These are phyloP conservation scores for Xylaria sp. DNA, from an alignment of 2,329 filamentous ascomycete species.

Conservation along the genomic window DNA sequence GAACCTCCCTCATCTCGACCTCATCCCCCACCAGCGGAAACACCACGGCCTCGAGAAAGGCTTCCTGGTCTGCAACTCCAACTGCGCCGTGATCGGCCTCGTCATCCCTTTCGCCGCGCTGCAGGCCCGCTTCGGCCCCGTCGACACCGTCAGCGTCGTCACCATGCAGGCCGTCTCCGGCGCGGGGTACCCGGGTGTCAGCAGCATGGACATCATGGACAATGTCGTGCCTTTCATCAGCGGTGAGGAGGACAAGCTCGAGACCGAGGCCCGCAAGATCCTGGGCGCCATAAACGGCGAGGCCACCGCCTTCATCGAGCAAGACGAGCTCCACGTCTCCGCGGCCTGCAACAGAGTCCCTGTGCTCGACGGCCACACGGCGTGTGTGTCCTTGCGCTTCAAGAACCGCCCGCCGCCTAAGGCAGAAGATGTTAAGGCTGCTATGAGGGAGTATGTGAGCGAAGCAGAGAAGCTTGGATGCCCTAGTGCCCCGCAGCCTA, in stretches of 20 bases:
- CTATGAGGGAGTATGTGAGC: slow-evolving; percentile 81
- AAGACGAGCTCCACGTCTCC: slow-evolving; percentile 78
- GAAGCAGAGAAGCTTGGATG: slow-evolving; percentile 87
- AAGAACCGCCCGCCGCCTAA: slow-evolving; percentile 77
- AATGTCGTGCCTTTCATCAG: slow-evolving; percentile 95
- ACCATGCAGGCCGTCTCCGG: slow-evolving; percentile 96
- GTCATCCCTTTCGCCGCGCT: slow-evolving; percentile 95
- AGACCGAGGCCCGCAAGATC: slow-evolving; percentile 95
- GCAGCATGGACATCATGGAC: slow-evolving; percentile 94
- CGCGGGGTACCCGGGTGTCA: slow-evolving; percentile 89
- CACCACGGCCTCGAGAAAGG: slow-evolving; percentile 80
- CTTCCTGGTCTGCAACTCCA: slow-evolving; percentile 97
- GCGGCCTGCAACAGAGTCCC: slow-evolving; percentile 93
- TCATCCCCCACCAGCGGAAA: slow-evolving; percentile 88
- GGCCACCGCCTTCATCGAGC: slow-evolving; percentile 79
- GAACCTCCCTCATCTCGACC: slow-evolving; percentile 85
- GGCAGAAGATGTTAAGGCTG: slow-evolving; percentile 80
- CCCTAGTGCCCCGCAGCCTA: slow-evolving; percentile 82
- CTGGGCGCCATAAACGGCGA: slow-evolving; percentile 79
- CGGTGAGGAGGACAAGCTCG: slow-evolving; percentile 95
- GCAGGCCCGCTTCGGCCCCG: slow-evolving; percentile 84
- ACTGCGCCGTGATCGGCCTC: slow-evolving; percentile 96
- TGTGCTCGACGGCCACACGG: slow-evolving; percentile 95
- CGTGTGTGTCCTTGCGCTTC: slow-evolving; percentile 91
- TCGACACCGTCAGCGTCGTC: slow-evolving; percentile 80